phyloP scores from a whole-genome alignment of 2,329 filamentous ascomycete genomes.

The Sclerotinia subarctica region DNA sequence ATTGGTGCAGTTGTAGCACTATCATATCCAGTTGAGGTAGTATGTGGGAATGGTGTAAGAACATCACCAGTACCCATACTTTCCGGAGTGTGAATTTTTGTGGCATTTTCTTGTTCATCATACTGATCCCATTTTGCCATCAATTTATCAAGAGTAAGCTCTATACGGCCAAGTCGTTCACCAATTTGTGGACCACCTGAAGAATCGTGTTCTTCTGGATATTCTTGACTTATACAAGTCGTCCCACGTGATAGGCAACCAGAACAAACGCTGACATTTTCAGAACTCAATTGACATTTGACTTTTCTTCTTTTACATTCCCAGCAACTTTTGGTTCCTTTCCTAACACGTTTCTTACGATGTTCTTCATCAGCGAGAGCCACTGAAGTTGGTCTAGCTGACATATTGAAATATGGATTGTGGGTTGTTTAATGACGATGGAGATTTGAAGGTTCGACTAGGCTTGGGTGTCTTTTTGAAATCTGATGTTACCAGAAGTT shows the following conservation, averaged over 20 bases:
- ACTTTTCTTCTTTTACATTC: conserved; percentile 54
- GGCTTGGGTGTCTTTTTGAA: not conserved
- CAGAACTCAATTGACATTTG: conserved; percentile 46
- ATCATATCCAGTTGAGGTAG: conserved; percentile 22
- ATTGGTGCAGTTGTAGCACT: conserved; percentile 30
- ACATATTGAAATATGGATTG: not conserved
- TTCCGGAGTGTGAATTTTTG: conserved; percentile 35
- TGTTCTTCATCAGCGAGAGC: conserved; percentile 28
- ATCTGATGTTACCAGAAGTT: not conserved
- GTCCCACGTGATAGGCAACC: conserved; percentile 45
- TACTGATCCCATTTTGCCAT: conserved; percentile 34
- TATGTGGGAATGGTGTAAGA: conserved; percentile 28
- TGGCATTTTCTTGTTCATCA: conserved; percentile 33
- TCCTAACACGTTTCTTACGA: conserved; percentile 39
- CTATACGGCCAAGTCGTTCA: conserved; percentile 37
- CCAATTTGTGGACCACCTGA: conserved; percentile 33
- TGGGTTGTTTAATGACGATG: not conserved
- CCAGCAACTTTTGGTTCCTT: conserved; percentile 58
- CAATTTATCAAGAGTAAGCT: conserved; percentile 34
- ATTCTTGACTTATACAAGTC: conserved; percentile 37
- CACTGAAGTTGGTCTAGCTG: conserved; percentile 13
- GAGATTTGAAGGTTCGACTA: not conserved
- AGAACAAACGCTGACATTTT: conserved; percentile 43
- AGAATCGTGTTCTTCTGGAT: conserved; percentile 35
- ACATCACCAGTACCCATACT: conserved; percentile 33